Conservation (phyloP, 352 stramenopile genomes). For the Globisporangium takayamanum region DNA sequence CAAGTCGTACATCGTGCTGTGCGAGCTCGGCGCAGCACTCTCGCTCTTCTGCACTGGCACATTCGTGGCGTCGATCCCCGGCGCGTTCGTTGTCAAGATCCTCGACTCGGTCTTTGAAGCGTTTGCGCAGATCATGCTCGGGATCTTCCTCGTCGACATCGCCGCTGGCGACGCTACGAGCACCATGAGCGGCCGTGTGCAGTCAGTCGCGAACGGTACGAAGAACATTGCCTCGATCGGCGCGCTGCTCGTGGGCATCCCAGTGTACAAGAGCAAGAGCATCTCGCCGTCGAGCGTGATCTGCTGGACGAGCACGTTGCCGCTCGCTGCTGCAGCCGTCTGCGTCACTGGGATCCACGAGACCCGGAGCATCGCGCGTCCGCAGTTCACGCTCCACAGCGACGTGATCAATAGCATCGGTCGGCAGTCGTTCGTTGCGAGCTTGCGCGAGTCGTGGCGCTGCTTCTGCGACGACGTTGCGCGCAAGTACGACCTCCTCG, state of each 20-base stretch:
- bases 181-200: constrained; percentile 45
- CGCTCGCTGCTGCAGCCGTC: constrained; percentile 38
- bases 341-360: constrained; percentile 52
- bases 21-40: constrained; percentile 44
- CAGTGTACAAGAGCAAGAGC: constrained; percentile 52
- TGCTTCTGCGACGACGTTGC: constrained; percentile 40
- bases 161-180: constrained; percentile 48
- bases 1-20: constrained; percentile 81
- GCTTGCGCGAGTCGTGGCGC: constrained; percentile 23
- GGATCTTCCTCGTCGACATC: constrained; percentile 66
- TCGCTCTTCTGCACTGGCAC: constrained; percentile 52
- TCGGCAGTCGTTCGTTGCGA: constrained; percentile 11
- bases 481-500: constrained; percentile 40
- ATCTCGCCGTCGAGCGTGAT: constrained; percentile 50
- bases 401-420: neutral
- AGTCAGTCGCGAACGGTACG: constrained; percentile 61
- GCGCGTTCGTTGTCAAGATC: constrained; percentile 61
- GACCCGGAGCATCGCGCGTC: constrained; percentile 5
- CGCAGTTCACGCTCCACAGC: neutral
- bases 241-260: constrained; percentile 55
- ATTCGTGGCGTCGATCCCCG: constrained; percentile 47
- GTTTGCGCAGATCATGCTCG: constrained; percentile 80
- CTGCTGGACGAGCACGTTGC: constrained; percentile 51
- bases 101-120: constrained; percentile 65
- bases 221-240: constrained; percentile 65